Evolutionary conservation across 2,329 filamentous ascomycete genomes (phyloP).

Genomic region (Trichophyton simii): DNA sequence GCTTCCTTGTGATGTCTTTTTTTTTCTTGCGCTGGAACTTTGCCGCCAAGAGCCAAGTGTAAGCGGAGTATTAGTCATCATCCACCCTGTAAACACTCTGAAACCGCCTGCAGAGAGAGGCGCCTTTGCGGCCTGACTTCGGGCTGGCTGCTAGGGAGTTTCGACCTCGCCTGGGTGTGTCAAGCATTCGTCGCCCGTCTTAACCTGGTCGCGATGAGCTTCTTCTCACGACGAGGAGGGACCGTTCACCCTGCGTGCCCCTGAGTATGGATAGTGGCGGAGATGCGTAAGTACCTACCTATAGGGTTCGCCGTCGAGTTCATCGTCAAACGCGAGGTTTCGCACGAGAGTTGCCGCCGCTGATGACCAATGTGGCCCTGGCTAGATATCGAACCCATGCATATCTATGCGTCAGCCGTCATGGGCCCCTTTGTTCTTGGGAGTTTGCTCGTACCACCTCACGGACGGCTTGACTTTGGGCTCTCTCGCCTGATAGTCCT

Average conservation of each 20-base stretch:
- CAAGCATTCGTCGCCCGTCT: background rate
- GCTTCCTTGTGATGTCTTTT: background rate
- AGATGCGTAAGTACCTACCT: background rate
- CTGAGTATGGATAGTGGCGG: constrained; percentile 1
- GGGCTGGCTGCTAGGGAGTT: too few species aligned
- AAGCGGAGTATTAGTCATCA: constrained; percentile 1
- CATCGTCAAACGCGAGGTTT: background rate
- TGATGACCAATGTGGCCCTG: background rate
- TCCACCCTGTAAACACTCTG: background rate
- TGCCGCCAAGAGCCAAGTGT: background rate
- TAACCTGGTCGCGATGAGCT: background rate
- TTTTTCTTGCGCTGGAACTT: background rate
- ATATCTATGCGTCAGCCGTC: background rate
- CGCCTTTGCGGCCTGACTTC: too few species aligned
- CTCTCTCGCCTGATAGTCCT: background rate
- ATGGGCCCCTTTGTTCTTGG: background rate
- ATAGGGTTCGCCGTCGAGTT: background rate
- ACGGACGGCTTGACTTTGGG: too few species aligned
- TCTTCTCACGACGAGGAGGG: background rate
- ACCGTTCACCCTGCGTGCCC: background rate
- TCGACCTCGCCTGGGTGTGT: background rate
- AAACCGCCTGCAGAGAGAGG: background rate
- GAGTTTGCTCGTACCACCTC: background rate
- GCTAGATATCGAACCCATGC: background rate
- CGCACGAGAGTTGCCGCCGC: background rate